Base-by-base conservation (phyloP, 768 basidiomycete species). In the Fomitopsis pulvina region DNA sequence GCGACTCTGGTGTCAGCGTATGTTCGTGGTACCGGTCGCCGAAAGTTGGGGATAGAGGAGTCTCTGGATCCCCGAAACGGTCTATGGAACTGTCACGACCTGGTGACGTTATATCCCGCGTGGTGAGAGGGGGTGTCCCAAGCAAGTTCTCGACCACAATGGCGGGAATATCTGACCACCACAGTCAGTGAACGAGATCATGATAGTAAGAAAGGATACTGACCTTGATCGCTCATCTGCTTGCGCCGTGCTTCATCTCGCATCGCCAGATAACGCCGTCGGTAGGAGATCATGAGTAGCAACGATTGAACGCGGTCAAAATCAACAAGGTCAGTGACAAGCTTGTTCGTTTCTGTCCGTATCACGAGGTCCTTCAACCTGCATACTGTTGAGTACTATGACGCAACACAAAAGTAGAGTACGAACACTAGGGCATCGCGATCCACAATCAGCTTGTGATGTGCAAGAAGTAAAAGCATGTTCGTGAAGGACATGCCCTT, bases 361-460 rank as follows among this genome's bases (percentile, higher is more conserved):
- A 74, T 72, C 11, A 92, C 79, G 1, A 92, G 75, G 51, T 96
- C 93, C 52, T 90, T 84, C 48, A 95, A 63, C 28, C 93, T 96
- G 22, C 40, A 20, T 39, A 40, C 11, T 34, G 61, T 51, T 40
- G 9, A 47, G 21, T 28, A 50, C n/a, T 10, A 11, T n/a, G 29
- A 22, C 25, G 18, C 9, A n/a, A 46, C 7, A 45, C 38, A 26
- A 11, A 6, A 16, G 28, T 24, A 20, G 1, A 0, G 18, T 10
- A 27, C 18, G 34, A 25, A 95, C 94, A 83, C 78, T 22, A 98
- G 69, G 12, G 94, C 94, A 26, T 92, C 87, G 24, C 79, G 80
- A 66, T 96, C 92, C 44, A 90, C 78, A 54, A 97, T 92, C 45
- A 98, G 69, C 65, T 90, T 93, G 69, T 97, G 85, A 63, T 96